A percentile compares a stretch with the other conserved stretches of the same genome.
Evolutionary conservation across 2,329 filamentous ascomycete species (phyloP).

Genomic region (Allantophomopsis lycopodina): DNA sequence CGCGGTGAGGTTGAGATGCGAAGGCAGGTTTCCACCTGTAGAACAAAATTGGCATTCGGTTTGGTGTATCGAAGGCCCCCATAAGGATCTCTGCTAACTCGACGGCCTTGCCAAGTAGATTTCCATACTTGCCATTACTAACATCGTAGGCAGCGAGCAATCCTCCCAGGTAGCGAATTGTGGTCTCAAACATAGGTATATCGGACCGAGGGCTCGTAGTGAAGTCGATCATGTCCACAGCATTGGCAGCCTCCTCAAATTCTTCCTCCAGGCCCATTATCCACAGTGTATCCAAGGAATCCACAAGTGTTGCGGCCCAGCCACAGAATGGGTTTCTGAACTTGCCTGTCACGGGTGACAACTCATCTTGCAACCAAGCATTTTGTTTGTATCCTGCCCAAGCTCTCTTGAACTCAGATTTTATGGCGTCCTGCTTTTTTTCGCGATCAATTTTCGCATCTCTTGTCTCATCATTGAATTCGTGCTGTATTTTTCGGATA

Average conservation of each 20-base stretch:
- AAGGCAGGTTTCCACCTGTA: slow-evolving; percentile 63
- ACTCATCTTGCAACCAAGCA: slow-evolving; percentile 80
- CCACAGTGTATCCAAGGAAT: slow-evolving; percentile 73
- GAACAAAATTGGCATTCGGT: slow-evolving; percentile 77
- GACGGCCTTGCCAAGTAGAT: slow-evolving; percentile 57
- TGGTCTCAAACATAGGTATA: slow-evolving; percentile 88
- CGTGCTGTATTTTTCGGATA: slow-evolving; percentile 66
- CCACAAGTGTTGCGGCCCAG: slow-evolving; percentile 81
- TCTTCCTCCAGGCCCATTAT: slow-evolving; percentile 71
- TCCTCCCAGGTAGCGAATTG: slow-evolving; percentile 82
- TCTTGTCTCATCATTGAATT: slow-evolving; percentile 53
- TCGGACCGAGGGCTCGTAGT: slow-evolving; percentile 51
- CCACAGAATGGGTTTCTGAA: slow-evolving; percentile 76
- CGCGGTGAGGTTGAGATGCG: slow-evolving; percentile 48
- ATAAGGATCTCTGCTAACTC: slow-evolving; percentile 61
- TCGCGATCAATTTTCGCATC: slow-evolving; percentile 46
- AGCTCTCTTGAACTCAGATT: slow-evolving; percentile 59
- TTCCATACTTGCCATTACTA: slow-evolving; percentile 52
- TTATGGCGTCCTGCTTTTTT: slow-evolving; percentile 52
- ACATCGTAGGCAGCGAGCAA: slow-evolving; percentile 79
- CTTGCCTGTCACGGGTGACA: slow-evolving; percentile 55
- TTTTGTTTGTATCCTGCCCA: slow-evolving; percentile 72
- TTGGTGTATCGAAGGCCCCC: slow-evolving; percentile 72
- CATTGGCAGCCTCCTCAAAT: slow-evolving; percentile 64
- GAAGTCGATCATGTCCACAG: slow-evolving; percentile 67